Evolutionary conservation across 2,329 filamentous ascomycete species (phyloP), one percentile per base, ranked within the genome.

Genomic region (Arthrobotrys iridis): DNA sequence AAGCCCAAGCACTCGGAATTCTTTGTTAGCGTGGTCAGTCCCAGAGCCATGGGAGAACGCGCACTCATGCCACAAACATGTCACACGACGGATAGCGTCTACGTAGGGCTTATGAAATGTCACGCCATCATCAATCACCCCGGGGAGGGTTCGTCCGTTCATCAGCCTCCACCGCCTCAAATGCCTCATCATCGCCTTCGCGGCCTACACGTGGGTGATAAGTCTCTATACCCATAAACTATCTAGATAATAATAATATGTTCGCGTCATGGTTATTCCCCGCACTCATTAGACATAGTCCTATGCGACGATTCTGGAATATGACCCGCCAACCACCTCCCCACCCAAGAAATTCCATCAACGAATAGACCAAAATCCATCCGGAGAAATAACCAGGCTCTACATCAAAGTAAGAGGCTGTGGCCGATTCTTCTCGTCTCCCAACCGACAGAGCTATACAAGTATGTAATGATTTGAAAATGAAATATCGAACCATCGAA

Each of bases 371-470:
- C 59, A 10, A 35, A 70, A 52, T 55, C 28, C 59, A 11, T 48
- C 48, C 70, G 62, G 62, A 67, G 63, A 59, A 64, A 64, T 62
- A 63, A 68, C 63, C 41, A 64, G 41, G 71, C 71, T 55, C 18
- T 64, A 58, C 63, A 63, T 68, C 37, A 50, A 68, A 68, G 63
- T 59, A 68, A 75, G 57, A 55, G 57, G 60, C 15, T 24, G 30
- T 18, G 41, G 24, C 37, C 62, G 48, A 59, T 75, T 57, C 20
- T 66, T 75, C 71, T 75, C 71, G 71, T 75, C 63, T 60, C 71
- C 71, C 68, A 68, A 75, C 71, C 71, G 71, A 75, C 71, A 75
- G 71, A 68, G 71, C 63, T 64, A 66, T 74, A 75, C 63, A 74
- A 40, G 4, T 55, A 48, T 68, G 71, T 75, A 75, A 75, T 75